These are phyloP conservation scores for Sporothrix euskadiensis DNA, from an alignment of 2,329 filamentous ascomycete species.

Conservation along the genomic window DNA sequence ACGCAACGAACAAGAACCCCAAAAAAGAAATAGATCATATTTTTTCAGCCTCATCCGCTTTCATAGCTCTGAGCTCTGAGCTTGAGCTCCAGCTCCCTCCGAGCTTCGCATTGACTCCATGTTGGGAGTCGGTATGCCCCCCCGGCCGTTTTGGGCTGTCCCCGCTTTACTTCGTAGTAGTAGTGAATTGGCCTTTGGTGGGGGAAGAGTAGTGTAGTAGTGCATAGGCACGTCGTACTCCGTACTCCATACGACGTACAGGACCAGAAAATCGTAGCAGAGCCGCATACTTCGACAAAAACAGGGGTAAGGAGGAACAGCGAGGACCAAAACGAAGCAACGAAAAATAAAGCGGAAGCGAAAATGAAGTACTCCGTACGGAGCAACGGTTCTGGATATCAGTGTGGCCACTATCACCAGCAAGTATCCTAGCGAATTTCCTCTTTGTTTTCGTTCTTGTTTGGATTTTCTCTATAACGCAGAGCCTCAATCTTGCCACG, in stretches of 20 bases:
- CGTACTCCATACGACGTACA: too few species aligned
- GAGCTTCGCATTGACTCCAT: neutral
- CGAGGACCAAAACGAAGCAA: neutral
- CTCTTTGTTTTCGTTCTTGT: neutral
- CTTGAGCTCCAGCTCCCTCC: neutral
- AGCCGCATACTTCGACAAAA: neutral
- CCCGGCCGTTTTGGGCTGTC: neutral
- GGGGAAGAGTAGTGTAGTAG: neutral
- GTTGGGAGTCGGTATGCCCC: neutral
- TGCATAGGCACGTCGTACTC: too few species aligned
- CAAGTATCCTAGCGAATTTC: neutral
- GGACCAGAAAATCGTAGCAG: neutral
- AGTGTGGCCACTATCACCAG: neutral
- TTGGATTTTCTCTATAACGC: neutral
- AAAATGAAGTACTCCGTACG: neutral
- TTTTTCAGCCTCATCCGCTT: neutral
- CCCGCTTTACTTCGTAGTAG: neutral
- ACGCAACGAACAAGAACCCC: neutral
- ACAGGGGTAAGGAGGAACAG: neutral
- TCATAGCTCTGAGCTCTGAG: neutral
- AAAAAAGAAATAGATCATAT: neutral
- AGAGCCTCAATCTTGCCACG: constrained; percentile 3
- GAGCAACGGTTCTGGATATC: neutral
- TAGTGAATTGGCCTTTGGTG: neutral
- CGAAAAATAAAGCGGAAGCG: neutral